phyloP scores from a whole-genome alignment of 768 basidiomycete species.

The Tephrocybe rancida region DNA sequence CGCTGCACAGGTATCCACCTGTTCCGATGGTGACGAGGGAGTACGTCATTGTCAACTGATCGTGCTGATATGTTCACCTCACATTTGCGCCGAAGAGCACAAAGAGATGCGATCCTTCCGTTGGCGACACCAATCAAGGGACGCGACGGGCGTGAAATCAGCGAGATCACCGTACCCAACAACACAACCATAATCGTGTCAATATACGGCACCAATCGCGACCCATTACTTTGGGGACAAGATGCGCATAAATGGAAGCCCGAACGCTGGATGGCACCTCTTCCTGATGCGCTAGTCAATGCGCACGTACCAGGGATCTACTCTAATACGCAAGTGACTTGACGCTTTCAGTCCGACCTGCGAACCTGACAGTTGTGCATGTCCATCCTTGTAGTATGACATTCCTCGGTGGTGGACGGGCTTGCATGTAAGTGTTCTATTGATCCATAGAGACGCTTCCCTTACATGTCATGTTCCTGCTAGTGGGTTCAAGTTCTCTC shows the following conservation, averaged over 20 bases:
- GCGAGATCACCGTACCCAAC: constrained; percentile 16
- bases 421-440: constrained; percentile 33
- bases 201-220: constrained; percentile 38
- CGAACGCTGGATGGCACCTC: constrained; percentile 39
- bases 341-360: not conserved
- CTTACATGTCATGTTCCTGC: too few species aligned
- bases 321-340: constrained; percentile 21
- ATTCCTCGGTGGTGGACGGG: constrained; percentile 32
- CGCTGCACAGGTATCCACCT: too few species aligned
- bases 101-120: constrained; percentile 35
- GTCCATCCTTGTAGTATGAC: constrained; percentile 34
- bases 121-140: constrained; percentile 28
- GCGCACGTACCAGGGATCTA: constrained; percentile 27
- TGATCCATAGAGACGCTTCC: not conserved
- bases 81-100: too few species aligned
- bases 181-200: too few species aligned
- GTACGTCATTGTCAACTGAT: too few species aligned
- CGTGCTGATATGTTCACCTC: too few species aligned
- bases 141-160: constrained; percentile 24
- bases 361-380: too few species aligned
- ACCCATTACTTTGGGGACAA: constrained; percentile 39
- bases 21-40: constrained; percentile 16
- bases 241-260: constrained; percentile 44
- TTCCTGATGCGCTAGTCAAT: constrained; percentile 25
- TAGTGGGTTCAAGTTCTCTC: constrained; percentile 46